Conservation (phyloP, 2,329 filamentous ascomycete species). For the Fusarium tricinctum region DNA sequence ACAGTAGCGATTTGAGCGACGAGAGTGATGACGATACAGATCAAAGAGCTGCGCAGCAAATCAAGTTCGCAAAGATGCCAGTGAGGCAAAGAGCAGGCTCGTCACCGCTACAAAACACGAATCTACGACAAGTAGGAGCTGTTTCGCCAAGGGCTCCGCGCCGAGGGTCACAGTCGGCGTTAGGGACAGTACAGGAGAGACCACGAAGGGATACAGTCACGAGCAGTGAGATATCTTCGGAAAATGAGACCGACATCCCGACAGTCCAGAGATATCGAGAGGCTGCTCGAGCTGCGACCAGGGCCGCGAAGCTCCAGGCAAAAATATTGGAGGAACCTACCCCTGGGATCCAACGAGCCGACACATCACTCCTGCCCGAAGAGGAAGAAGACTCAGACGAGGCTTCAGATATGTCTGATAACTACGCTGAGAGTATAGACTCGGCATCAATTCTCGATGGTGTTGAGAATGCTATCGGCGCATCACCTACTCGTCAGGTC, state of each 20-base stretch:
- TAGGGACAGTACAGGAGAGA: constrained; percentile 78
- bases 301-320: constrained; percentile 55
- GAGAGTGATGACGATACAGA: constrained; percentile 86
- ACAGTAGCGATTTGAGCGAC: constrained; percentile 87
- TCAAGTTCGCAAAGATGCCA: constrained; percentile 97
- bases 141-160: constrained; percentile 66
- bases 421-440: constrained; percentile 77
- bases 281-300: constrained; percentile 69
- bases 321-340: constrained; percentile 57
- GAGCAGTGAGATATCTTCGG: constrained; percentile 85
- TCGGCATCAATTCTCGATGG: constrained; percentile 79
- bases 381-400: constrained; percentile 74
- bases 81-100: constrained; percentile 87
- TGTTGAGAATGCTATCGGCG: constrained; percentile 70
- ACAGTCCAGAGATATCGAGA: constrained; percentile 75
- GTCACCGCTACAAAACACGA: constrained; percentile 82
- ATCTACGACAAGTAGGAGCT: constrained; percentile 66
- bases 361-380: constrained; percentile 68
- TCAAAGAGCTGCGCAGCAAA: constrained; percentile 84
- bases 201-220: constrained; percentile 82
- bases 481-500: constrained; percentile 68
- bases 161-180: constrained; percentile 78
- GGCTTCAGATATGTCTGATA: constrained; percentile 72
- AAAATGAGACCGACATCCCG: constrained; percentile 81
- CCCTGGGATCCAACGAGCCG: constrained; percentile 59